Base-by-base conservation (phyloP, 2,329 filamentous ascomycete genomes). In the Diplocarpon mali region DNA sequence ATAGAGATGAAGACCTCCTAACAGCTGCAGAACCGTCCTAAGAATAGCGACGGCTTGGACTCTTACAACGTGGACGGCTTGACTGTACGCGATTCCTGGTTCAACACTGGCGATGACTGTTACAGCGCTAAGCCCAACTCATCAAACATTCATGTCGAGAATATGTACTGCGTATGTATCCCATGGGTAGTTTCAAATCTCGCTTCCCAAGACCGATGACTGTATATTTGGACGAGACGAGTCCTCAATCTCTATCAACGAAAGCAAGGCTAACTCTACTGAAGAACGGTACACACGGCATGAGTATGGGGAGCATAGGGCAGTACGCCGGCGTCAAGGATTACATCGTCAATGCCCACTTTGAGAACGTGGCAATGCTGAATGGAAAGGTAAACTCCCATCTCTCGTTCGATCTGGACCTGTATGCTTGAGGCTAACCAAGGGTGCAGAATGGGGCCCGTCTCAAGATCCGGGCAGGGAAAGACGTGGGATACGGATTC, bases 31-130 rank as follows among this genome's bases (percentile, higher is more conserved):
- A 57, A 64, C 7, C 62, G 70, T 1, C 72, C 76, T 4, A 78
- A 78, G 55, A 80, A 80, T 58, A 78, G 74, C 0, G 76, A 80
- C 49, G 77, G 77, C 35, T 78, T 78, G 59, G 76, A 80, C 62
- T 72, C 73, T 0, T 64, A 74, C 43, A 78, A 77, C 43, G 69
- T 76, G 28, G 68, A 76, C 41, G 69, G 69, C 0, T 58, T 80
- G 7, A 69, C 60, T 0, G 69, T 76, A 14, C 68, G 69, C 45
- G 67, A 71, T 20, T 63, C 67, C 1, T 70, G 67, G 58, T 67
- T 75, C 17, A 69, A 76, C 42, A 70, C 72, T 35, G 72, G 71
- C n/a, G 72, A 78, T 47, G 75, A 78, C 57, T 78, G 75, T 57
- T 76, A 78, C 62, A 75, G 72, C 1, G 71, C 75, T 6, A 78